Base-by-base conservation (phyloP, 2,329 filamentous ascomycete species). In the Epichloe aotearoae region DNA sequence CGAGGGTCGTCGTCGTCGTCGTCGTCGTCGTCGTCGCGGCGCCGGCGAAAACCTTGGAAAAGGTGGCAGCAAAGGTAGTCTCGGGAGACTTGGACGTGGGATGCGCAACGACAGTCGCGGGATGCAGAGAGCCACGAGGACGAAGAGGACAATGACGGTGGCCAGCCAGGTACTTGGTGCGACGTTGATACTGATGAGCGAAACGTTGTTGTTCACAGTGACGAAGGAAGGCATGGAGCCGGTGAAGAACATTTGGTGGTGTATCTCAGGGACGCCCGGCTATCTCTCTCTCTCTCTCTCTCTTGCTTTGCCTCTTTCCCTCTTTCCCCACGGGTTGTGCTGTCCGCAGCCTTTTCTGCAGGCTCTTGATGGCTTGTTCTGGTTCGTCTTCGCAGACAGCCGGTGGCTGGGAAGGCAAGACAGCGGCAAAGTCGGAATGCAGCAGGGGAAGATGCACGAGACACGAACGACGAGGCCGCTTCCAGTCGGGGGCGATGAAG, bases 181-280 rank as follows among this genome's bases (percentile, higher is more conserved):
- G 63, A 81, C 73, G 59, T 69, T 74, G 60, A 82, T 69, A 65
- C 73, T 80, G 62, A 82, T 62, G 57, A 82, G 71, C 52, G 76
- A 77, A 62, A 81, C 71, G 72, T 79, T 75, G 65, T 77, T 81
- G 66, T 80, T 77, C 57, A 81, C 73, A 49, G 76, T 76, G 58
- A 82, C 66, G 63, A 81, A 69, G 53, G 77, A 77, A 69, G 73
- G 73, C 77, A 80, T 80, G 61, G 66, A 66, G 64, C 56, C 57
- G 56, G 56, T n/a, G 52, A 53, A 51, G 42, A 51, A 41, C 48
- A 51, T 51, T 34, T 15, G 39, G 40, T 5, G 30, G 33, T 38
- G 30, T 15, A 17, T 33, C 26, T 11, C 26, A 23, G 23, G 20
- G 41, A 44, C 4, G 14, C 41, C 12, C 15, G 23, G 38, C 11